Conservation (phyloP, 805 yeast genomes). For the Vanderwaltozyma verrucispora region DNA sequence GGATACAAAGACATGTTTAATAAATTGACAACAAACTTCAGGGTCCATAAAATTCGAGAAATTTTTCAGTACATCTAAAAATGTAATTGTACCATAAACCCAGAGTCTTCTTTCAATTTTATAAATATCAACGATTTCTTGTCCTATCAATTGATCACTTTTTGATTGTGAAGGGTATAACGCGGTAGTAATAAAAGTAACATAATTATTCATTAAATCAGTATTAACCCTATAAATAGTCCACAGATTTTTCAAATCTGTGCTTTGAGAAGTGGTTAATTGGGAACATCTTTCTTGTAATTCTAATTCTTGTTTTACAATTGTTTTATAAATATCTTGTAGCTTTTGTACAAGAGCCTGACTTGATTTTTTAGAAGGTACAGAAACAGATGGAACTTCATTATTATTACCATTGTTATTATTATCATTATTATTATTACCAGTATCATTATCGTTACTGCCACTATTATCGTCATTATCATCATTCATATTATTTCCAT, state of each 20-base stretch:
- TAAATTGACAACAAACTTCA: constrained; percentile 66
- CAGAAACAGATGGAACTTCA: constrained; percentile 12
- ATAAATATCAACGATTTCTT: constrained; percentile 65
- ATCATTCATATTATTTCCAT: constrained; percentile 1
- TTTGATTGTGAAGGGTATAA: constrained; percentile 58
- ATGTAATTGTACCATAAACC: constrained; percentile 81
- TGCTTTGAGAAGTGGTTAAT: constrained; percentile 43
- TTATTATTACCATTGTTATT: constrained; percentile 16
- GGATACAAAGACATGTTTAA: constrained; percentile 56
- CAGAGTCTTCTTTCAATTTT: constrained; percentile 72
- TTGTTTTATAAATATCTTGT: constrained; percentile 64
- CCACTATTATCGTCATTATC: constrained; percentile 3
- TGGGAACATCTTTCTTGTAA: constrained; percentile 62
- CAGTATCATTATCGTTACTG: constrained; percentile 6
- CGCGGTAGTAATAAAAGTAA: constrained; percentile 62
- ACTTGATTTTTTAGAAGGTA: constrained; percentile 25
- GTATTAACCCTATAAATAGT: constrained; percentile 57
- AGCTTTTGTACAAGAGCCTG: constrained; percentile 53
- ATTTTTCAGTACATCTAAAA: constrained; percentile 65
- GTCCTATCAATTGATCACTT: constrained; percentile 37
- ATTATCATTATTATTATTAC: constrained; percentile 10
- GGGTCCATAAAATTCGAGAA: constrained; percentile 68
- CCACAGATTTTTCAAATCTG: constrained; percentile 60
- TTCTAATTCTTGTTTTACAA: constrained; percentile 55
- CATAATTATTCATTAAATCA: constrained; percentile 56